Conservation (phyloP, 2,329 filamentous ascomycete genomes). For the Nemania serpens region DNA sequence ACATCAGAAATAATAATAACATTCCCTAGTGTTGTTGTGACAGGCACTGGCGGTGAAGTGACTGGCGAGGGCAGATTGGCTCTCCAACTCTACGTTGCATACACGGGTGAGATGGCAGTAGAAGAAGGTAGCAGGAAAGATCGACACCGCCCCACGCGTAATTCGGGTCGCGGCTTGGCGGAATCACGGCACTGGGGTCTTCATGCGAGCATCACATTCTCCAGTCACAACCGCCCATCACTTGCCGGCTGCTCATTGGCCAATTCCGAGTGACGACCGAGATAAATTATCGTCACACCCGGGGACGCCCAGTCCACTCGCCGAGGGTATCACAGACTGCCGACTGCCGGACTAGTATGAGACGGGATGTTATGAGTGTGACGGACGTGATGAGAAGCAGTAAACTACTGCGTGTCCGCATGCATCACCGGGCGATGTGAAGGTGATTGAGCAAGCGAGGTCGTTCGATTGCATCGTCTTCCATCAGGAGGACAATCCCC, state of each 20-base stretch:
- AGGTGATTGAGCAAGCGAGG: slow-evolving; percentile 1
- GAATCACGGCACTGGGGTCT: slow-evolving; percentile 14
- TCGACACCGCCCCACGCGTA: slow-evolving; percentile 15
- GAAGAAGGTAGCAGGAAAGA: not conserved
- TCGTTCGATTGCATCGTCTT: not conserved
- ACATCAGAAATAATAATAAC: not conserved
- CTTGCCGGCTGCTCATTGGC: slow-evolving; percentile 13
- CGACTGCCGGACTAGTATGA: slow-evolving; percentile 10
- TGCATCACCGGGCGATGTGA: not conserved
- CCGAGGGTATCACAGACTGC: slow-evolving; percentile 12
- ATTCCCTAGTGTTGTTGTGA: not conserved
- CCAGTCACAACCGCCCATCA: slow-evolving; percentile 16
- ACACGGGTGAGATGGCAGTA: too few relatives aligned
- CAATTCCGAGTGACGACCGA: slow-evolving; percentile 10
- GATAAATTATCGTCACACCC: slow-evolving; percentile 5
- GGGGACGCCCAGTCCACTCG: slow-evolving; percentile 15
- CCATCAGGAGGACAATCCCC: not conserved
- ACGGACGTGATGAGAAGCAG: slow-evolving; percentile 9
- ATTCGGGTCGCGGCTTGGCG: slow-evolving; percentile 1
- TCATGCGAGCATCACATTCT: slow-evolving; percentile 10
- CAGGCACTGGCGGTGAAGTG: slow-evolving; percentile 8
- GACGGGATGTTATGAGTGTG: slow-evolving; percentile 14
- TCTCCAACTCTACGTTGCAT: too few relatives aligned
- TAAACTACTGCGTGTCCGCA: not conserved
- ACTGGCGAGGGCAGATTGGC: too few relatives aligned